Evolutionary conservation across 805 yeast species (phyloP), one percentile per base, ranked within the genome.

Genomic region (Starmerella floris): DNA sequence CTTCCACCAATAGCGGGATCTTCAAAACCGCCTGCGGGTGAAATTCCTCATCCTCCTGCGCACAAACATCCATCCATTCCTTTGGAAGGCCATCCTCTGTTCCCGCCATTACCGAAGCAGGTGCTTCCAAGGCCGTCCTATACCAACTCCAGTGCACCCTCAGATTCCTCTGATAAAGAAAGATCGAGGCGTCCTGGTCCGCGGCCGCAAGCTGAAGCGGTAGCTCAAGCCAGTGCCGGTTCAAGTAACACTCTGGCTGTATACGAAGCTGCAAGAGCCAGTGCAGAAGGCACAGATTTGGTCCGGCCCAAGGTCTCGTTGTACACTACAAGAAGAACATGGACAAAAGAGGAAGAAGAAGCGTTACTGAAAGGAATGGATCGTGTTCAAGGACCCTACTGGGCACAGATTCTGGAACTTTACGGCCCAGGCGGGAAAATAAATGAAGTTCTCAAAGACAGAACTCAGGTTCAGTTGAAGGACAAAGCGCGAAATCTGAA

Each of bases 401-500:
- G 98, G 98, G 70, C 94, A 2, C 81, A 81, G 42, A 91, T 91
- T 40, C 62, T 88, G 37, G 95, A 83, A 54, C 63, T 81, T n/a
- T 82, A 80, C 58, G 98, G 98, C 2, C 82, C 94, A 3, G 97
- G 97, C 8, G 98, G 98, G 3, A 71, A 78, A 36, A 69, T 80
- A 22, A 76, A 78, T 32, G 97, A 91, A 58, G 74, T 77, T 1
- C 68, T 91, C 52, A 88, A 84, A 61, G 82, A 84, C 58, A 69
- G 98, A 57, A 79, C 81, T 3, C 94, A 85, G 55, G 83, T 88
- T 16, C 98, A 91, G 58, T 68, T 91, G 45, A 91, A 91, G 60
- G 98, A 91, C 59, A 91, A 91, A 59, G 97, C 97, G 0, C 72
- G 98, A 51, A 91, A 91, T 58, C 81, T 95, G 84, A 91, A 91